Evolutionary conservation across 2,329 filamentous ascomycete species (phyloP), one percentile per base, ranked within the genome.

Genomic region (Alternaria sp.): DNA sequence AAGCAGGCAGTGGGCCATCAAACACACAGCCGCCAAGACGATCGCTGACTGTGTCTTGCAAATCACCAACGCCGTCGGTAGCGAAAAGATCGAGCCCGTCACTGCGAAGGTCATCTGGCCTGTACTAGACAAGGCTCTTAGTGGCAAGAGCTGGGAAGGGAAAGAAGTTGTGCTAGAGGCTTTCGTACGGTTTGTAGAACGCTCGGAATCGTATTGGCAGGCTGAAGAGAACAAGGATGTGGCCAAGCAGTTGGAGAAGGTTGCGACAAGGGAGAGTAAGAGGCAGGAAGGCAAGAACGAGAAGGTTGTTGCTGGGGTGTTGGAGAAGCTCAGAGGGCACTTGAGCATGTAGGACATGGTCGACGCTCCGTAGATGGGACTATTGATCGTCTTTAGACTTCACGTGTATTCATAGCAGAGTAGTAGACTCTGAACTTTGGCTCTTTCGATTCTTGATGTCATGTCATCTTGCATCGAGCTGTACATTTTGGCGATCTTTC

Each of bases 111-210:
- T 83, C 15, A 83, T 97, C 21, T 99, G 95, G 95, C 92, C 92
- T 0, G 87, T 90, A 2, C 85, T 97, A 51, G 93, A 97, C 67
- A 93, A 91, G 73, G 89, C 92, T 1, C 81, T 98, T 44, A 87
- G 89, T 3, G 89, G 97, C 12, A 98, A 97, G 84, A 97, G 94
- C 1, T 99, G 97, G 85, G 87, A 91, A 1, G 93, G 93, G 21
- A 99, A 99, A 77, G 93, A 97, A 80, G 89, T 89, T 69, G 87
- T 99, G 30, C 84, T 98, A 3, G 86, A 89, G 46, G 90, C 92
- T 6, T 93, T 96, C 78, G 90, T 93, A 5, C 87, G 89, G 61
- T 96, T 98, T 71, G 89, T 91, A 0, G 85, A 88, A 72, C 88
- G 89, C 66, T 87, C 87, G 0, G 86, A 85, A 67, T 79, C 79